These are phyloP conservation scores for Sisymbrium altissimum DNA, from an alignment of 345 rosid species.

Conservation along the genomic window DNA sequence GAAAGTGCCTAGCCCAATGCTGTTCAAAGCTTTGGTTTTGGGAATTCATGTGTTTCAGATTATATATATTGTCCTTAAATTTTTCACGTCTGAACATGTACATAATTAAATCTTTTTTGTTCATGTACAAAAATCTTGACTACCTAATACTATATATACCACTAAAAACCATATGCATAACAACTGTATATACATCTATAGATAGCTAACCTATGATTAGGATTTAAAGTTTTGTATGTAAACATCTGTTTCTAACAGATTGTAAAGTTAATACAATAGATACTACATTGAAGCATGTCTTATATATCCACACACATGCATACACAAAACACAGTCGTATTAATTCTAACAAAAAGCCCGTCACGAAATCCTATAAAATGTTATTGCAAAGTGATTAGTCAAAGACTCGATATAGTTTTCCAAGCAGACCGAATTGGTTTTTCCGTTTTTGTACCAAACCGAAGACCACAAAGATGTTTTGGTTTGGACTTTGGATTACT, in stretches of 20 bases:
- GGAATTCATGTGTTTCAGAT: slow-evolving; percentile 11
- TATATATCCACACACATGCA: not conserved
- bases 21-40: slow-evolving; percentile 36
- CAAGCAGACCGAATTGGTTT: slow-evolving; percentile 3
- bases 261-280: slow-evolving; percentile 1
- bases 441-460: slow-evolving; percentile 15
- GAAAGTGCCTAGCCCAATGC: slow-evolving; percentile 21
- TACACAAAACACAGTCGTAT: slow-evolving; percentile 1
- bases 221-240: not conserved
- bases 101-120: too few relatives aligned
- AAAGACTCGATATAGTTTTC: slow-evolving; percentile 3
- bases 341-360: not conserved
- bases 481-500: not conserved
- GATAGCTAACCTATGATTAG: not conserved
- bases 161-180: not conserved
- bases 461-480: not conserved
- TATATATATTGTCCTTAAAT: not conserved
- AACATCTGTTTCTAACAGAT: not conserved
- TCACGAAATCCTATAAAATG: slow-evolving; percentile 27
- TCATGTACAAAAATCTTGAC: too few relatives aligned
- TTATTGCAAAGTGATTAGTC: slow-evolving; percentile 12
- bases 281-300: not conserved
- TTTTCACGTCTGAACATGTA: not conserved
- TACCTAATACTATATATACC: not conserved
- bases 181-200: not conserved